Base-by-base conservation (phyloP, 495 filamentous ascomycete species). In the Neurospora sp. region DNA sequence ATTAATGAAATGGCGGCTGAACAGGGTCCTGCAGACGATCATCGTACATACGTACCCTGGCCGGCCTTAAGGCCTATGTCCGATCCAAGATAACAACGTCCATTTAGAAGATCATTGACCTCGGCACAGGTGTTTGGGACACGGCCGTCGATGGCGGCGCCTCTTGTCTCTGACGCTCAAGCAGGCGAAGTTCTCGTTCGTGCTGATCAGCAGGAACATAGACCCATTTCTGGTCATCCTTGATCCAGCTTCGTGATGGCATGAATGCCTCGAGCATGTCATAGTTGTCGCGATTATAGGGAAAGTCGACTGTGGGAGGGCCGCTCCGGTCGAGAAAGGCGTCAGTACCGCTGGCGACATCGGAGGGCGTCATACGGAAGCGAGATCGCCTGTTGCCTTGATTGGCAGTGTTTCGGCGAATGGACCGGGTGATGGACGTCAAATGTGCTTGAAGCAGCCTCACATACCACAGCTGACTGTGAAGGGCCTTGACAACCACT, bases 201-300 rank as follows among this genome's bases (percentile, higher is more conserved):
- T 87, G 85, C 72, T 84, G 80, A 8, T 80, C 77, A 3, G 77
- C 81, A 5, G 82, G 79, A 12, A 83, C 70, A 61, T 86, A 88
- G 35, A 83, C 74, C 85, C 84, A 88, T 39, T 71, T 72, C 35
- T 80, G 71, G 1, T 75, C 68, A 2, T 80, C 76, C 12, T 72
- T 74, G 44, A 76, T 82, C 85, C 85, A 87, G 11, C 79, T 79
- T 39, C 85, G 81, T 59, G 82, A 81, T 2, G 85, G 85, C 27
- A 87, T 69, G 70, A 83, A 88, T 14, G 81, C 84, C 73, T 85
- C 82, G 12, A 88, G 79, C 79, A 86, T 81, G 75, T 88, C 87
- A 74, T 89, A 89, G 27, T 83, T 83, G 71, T 88, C 88, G 39
- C 87, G 79, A 69, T 85, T 78, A 69, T 79, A 86, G 4, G 86